Conservation (phyloP, 2,329 filamentous ascomycete species). For the Nakataea oryzae region DNA sequence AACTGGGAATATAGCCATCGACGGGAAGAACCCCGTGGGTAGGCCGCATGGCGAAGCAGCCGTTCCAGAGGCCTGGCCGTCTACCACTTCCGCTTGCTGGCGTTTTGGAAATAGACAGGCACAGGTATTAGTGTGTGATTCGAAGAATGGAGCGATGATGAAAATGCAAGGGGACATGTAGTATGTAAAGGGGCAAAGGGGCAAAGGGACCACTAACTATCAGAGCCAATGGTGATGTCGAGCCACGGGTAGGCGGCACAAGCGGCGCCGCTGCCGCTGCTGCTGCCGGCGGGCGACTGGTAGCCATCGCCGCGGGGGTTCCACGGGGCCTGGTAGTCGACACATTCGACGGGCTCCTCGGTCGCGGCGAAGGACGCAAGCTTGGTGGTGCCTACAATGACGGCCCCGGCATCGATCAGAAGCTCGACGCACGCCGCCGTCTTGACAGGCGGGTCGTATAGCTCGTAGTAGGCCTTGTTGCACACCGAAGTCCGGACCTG, state of each 20-base stretch:
- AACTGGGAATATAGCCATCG: background rate
- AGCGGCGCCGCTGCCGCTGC: conserved; percentile 22
- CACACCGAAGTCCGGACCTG: too few species aligned
- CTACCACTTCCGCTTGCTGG: background rate
- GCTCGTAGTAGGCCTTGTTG: too few species aligned
- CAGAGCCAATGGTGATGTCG: conserved; percentile 19
- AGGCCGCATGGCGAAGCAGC: background rate
- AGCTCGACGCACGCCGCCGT: conserved; percentile 51
- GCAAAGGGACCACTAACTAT: too few species aligned
- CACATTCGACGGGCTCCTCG: conserved; percentile 33
- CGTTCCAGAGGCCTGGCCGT: background rate
- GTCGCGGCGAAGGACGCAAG: conserved; percentile 28
- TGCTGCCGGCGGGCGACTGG: conserved; percentile 16
- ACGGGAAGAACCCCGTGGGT: background rate
- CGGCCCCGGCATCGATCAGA: conserved; percentile 71
- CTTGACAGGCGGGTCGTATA: too few species aligned
- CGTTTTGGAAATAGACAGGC: background rate
- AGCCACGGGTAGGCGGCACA: conserved; percentile 21
- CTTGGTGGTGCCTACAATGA: conserved; percentile 14
- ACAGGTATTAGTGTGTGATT: background rate
- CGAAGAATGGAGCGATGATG: too few species aligned
- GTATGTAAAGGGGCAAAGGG: too few species aligned
- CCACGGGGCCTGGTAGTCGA: conserved; percentile 19
- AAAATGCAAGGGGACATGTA: background rate
- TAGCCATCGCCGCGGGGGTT: conserved; percentile 35